Percentiles rank a stretch among this genome's conserved stretches.
Conservation (phyloP, 2,329 filamentous ascomycete species). For the Fusarium pseudograminearum region DNA sequence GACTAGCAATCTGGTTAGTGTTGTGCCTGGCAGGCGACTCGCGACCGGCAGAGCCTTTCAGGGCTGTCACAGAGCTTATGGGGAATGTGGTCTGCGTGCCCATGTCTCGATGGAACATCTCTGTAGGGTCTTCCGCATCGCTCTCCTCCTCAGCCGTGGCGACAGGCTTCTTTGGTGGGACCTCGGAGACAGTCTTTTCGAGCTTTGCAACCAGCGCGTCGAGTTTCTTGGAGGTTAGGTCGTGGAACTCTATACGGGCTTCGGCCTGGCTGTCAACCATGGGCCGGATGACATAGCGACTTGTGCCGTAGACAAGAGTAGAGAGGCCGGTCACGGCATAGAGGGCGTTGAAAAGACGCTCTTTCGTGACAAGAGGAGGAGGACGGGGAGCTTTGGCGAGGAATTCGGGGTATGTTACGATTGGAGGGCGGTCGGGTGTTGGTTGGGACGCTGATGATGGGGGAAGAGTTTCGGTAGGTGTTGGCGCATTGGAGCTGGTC, state of each 20-base stretch:
- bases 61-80: constrained; percentile 33
- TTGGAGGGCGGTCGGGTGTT: constrained; percentile 64
- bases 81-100: constrained; percentile 77
- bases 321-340: constrained; percentile 69
- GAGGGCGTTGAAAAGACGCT: constrained; percentile 68
- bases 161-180: constrained; percentile 58
- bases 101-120: constrained; percentile 84
- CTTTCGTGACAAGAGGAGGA: constrained; percentile 72
- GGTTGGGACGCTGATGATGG: constrained; percentile 40
- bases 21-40: constrained; percentile 55
- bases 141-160: constrained; percentile 53
- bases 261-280: constrained; percentile 67
- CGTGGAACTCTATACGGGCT: constrained; percentile 66
- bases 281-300: constrained; percentile 75
- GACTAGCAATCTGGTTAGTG: constrained; percentile 55
- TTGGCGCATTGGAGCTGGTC: constrained; percentile 22
- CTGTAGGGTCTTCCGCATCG: constrained; percentile 73
- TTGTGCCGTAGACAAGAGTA: constrained; percentile 76
- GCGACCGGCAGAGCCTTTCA: constrained; percentile 9
- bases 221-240: constrained; percentile 60
- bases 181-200: constrained; percentile 69
- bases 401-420: constrained; percentile 79
- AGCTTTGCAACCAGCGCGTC: constrained; percentile 62
- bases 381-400: constrained; percentile 67
- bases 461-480: constrained; percentile 43